Percentiles rank a stretch among this genome's conserved stretches.
These are phyloP conservation scores for Sordariomycetes sp. DNA, from an alignment of 2,329 filamentous ascomycete genomes.

Conservation along the genomic window DNA sequence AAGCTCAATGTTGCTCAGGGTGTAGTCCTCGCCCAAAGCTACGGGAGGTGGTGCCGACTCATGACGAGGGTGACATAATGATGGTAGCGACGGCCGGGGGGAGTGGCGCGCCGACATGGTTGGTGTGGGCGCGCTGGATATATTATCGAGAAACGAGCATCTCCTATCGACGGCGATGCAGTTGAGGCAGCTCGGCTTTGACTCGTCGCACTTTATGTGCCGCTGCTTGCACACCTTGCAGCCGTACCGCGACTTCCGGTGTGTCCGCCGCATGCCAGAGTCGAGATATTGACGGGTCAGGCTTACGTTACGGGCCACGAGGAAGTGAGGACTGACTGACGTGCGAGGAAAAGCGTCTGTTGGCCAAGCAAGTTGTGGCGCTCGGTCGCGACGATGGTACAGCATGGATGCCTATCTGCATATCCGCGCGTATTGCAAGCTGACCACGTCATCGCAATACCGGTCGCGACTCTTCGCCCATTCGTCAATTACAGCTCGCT, in stretches of 20 bases:
- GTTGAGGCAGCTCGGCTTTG: constrained; percentile 23
- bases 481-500: too few species aligned
- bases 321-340: too few species aligned
- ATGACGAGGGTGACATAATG: background rate
- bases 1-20: constrained; percentile 23
- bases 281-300: background rate
- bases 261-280: constrained; percentile 1
- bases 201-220: constrained; percentile 29
- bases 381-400: too few species aligned
- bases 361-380: too few species aligned
- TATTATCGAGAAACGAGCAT: constrained; percentile 16
- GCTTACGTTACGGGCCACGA: too few species aligned
- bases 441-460: too few species aligned
- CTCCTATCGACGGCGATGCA: constrained; percentile 20
- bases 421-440: too few species aligned
- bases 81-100: background rate
- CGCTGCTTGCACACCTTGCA: constrained; percentile 25
- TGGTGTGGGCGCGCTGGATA: background rate
- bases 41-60: background rate
- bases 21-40: constrained; percentile 14
- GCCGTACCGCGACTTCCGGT: constrained; percentile 22
- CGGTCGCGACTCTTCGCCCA: too few species aligned
- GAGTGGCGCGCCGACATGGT: background rate
- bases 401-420: too few species aligned
- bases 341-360: too few species aligned